Evolutionary conservation across 1,284 basidiomycete genomes (phyloP).

Genomic region (Rhodotorula sp.): DNA sequence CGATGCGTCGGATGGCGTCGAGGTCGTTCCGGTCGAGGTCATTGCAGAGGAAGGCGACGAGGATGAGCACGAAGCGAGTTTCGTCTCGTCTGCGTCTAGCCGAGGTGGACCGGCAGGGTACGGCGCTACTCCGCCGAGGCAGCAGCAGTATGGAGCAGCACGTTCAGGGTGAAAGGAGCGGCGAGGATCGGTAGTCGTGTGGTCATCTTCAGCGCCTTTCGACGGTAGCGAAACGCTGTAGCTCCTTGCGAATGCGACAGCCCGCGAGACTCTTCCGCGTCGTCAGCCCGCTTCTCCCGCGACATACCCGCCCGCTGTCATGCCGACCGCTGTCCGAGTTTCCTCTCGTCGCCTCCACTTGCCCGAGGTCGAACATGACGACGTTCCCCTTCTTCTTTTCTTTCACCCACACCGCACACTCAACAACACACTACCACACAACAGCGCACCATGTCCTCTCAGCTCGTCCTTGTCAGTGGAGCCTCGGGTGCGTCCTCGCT

Average conservation of each 20-base stretch:
- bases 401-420: neutral
- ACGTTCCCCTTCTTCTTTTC: neutral
- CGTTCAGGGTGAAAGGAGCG: neutral
- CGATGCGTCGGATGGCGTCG: slow-evolving; percentile 15
- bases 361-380: neutral
- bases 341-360: neutral
- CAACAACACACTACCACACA: neutral
- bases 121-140: neutral
- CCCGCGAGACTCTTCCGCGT: no score
- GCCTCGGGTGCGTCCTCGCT: neutral
- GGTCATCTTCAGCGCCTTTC: neutral
- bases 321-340: neutral
- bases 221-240: no score
- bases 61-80: neutral
- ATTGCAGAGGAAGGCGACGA: neutral
- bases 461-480: slow-evolving; percentile 33
- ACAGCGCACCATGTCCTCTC: neutral
- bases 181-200: slow-evolving; percentile 1
- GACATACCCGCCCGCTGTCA: no score
- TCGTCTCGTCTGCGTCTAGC: neutral
- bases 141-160: neutral
- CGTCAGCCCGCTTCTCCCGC: neutral
- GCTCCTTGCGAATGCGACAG: no score
- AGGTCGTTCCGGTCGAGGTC: neutral
- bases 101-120: neutral